Evolutionary conservation across 148 eudicot species (phyloP).

Genomic region (Tetragonia tetragonoides): DNA sequence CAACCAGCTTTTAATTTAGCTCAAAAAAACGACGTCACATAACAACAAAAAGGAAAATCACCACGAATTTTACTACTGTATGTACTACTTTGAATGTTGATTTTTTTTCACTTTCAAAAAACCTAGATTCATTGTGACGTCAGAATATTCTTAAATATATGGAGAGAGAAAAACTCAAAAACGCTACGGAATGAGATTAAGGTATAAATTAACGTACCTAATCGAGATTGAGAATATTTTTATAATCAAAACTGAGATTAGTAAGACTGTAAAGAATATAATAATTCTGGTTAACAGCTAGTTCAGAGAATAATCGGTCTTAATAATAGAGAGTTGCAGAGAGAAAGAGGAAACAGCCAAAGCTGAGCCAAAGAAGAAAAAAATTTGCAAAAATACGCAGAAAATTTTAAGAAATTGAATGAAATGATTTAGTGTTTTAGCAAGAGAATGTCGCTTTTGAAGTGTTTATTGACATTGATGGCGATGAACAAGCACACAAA

Average conservation of each 20-base stretch:
- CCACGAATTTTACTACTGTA: neutral
- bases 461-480: neutral
- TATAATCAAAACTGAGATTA: neutral
- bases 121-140: slow-evolving; percentile 18
- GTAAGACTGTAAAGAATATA: neutral
- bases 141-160: neutral
- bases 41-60: neutral
- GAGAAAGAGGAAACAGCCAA: neutral
- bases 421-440: neutral
- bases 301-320: neutral
- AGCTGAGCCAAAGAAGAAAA: neutral
- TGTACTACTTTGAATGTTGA: neutral
- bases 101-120: neutral
- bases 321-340: neutral
- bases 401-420: neutral
- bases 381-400: neutral
- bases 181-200: slow-evolving; percentile 3
- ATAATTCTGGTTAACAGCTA: neutral
- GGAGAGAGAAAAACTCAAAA: neutral
- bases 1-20: slow-evolving; percentile 20
- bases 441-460: neutral
- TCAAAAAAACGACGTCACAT: slow-evolving; percentile 4
- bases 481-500: neutral
- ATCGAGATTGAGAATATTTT: neutral
- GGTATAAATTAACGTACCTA: neutral